phyloP scores from a whole-genome alignment of 2,329 filamentous ascomycete species.

The Bertia moriformis region DNA sequence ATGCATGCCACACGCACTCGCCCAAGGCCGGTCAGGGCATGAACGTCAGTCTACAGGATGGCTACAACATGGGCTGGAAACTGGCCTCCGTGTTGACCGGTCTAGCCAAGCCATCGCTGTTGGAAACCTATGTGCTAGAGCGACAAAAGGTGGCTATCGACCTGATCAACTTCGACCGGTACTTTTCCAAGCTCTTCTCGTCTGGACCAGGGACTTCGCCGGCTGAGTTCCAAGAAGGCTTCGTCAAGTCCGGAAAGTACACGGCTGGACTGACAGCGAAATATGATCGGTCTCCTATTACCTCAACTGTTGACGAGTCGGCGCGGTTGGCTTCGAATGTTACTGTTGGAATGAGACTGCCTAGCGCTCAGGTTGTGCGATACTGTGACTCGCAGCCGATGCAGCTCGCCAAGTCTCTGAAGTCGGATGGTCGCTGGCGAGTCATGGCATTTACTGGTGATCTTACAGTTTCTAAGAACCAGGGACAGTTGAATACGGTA shows the following conservation, averaged over 20 bases:
- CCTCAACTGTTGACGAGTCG: conserved; percentile 15
- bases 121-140: conserved; percentile 38
- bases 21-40: conserved; percentile 54
- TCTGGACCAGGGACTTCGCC: conserved; percentile 19
- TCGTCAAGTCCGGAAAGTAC: conserved; percentile 39
- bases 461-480: conserved; percentile 17
- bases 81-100: conserved; percentile 31
- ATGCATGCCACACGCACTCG: conserved; percentile 53
- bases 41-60: conserved; percentile 47
- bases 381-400: conserved; percentile 42
- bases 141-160: conserved; percentile 35
- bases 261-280: conserved; percentile 41
- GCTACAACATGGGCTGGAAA: conserved; percentile 49
- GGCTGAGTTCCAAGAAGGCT: conserved; percentile 37
- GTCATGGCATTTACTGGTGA: conserved; percentile 40
- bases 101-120: conserved; percentile 21
- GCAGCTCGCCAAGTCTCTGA: conserved; percentile 33
- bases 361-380: conserved; percentile 41
- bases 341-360: conserved; percentile 38
- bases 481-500: conserved; percentile 11
- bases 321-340: conserved; percentile 23
- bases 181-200: conserved; percentile 36
- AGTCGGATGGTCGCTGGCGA: conserved; percentile 26
- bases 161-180: conserved; percentile 44
- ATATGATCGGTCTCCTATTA: conserved; percentile 35